phyloP scores from a whole-genome alignment of 805 yeast genomes.

The Candida pseudoglaebosa region DNA sequence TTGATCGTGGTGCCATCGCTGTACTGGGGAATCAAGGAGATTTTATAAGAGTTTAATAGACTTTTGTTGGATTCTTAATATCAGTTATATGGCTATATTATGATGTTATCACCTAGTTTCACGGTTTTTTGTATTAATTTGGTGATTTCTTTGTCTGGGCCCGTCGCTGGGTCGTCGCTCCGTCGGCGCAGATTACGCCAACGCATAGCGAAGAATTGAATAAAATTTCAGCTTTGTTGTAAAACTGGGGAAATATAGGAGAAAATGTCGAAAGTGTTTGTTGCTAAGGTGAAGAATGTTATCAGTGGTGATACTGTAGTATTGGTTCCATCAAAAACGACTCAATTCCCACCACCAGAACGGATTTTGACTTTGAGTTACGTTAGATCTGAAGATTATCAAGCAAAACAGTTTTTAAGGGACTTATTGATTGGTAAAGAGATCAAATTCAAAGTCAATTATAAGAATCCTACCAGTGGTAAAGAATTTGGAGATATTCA shows the following conservation, averaged over 20 bases:
- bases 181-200: background rate
- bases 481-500: slow-evolving; percentile 71
- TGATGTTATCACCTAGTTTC: no score
- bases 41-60: background rate
- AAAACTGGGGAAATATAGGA: background rate
- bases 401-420: slow-evolving; percentile 60
- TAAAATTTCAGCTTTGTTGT: background rate
- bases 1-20: slow-evolving; percentile 32
- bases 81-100: no score
- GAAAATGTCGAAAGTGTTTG: slow-evolving; percentile 11
- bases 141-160: no score
- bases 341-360: slow-evolving; percentile 48
- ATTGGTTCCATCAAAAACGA: slow-evolving; percentile 46
- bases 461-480: slow-evolving; percentile 45
- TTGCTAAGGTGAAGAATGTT: slow-evolving; percentile 67
- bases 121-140: no score
- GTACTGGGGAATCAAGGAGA: background rate
- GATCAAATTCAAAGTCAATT: slow-evolving; percentile 54
- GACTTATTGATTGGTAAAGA: slow-evolving; percentile 60
- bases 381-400: slow-evolving; percentile 56
- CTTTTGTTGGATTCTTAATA: no score
- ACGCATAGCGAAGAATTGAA: no score
- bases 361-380: slow-evolving; percentile 61
- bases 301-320: slow-evolving; percentile 69
- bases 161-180: no score